Evolutionary conservation across 2,329 filamentous ascomycete genomes (phyloP), one percentile per base, ranked within the genome.

Genomic region (Aspergillus sp.): DNA sequence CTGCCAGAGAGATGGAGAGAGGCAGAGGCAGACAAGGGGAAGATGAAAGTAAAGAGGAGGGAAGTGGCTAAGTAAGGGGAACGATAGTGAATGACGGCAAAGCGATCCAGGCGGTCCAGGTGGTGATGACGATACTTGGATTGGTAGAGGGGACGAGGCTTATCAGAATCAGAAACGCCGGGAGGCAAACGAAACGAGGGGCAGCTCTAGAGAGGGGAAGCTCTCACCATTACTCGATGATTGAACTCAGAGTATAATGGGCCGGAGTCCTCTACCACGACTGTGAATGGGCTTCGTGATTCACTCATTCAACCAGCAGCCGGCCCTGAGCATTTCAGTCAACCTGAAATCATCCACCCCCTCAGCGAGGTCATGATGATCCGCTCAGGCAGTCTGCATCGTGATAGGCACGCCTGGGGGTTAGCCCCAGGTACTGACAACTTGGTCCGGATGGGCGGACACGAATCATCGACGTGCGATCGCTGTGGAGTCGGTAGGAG

Each of bases 141-240:
- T 24, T 56, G 44, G 31, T 39, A 45, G 44, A 21, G 51, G 27
- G 45, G 60, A 9, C 8, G 66, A 67, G 67, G 68, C 70, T 72
- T 68, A 70, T 72, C 69, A 67, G 69, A 70, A 72, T 63, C 64
- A 63, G 65, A 62, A 62, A 66, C 63, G 63, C 62, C 66, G 62
- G 64, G 64, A 56, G 54, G 57, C 56, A 43, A 58, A 52, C 52
- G 60, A 62, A 62, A 62, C 59, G 62, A 64, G 62, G 61, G 64
- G 62, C 59, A 64, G n/a, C n/a, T n/a, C 57, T 35, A 46, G 56
- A 37, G 35, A 55, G 35, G 50, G 23, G 15, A 51, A 51, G 31
- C 35, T 15, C 12, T 6, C 5, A 37, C 35, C 14, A 37, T 37
- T 37, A 15, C 12, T n/a, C 35, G 15, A 15, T 37, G 12, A 37